Base-by-base conservation (phyloP, 163 green algal genomes). In the Chlorella variabilis region DNA sequence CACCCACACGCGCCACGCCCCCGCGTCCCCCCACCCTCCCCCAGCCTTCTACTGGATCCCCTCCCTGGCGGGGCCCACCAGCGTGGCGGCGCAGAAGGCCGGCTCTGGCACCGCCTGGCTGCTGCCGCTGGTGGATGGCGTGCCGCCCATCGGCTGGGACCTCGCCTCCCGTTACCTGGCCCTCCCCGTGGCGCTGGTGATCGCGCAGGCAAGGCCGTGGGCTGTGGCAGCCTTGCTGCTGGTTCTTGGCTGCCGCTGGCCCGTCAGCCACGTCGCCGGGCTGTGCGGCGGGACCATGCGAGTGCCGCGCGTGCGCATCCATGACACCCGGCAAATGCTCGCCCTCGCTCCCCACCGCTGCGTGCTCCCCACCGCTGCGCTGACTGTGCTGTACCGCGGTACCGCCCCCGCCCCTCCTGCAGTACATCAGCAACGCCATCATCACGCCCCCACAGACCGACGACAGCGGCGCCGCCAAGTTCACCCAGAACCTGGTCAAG, bases 31-130 rank as follows among this genome's bases (percentile, higher is more conserved):
- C 75, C 90, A n/a, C 83, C 23, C 18, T 21, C 51, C 34, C n/a
- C 91, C 93, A 69, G 93, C 92, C 25, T 99, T 98, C 88, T 98
- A 97, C 89, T 99, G 93, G 93, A 98, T 99, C 75, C 96, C 96
- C 25, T 95, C 91, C 9, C 88, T 99, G 41, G 93, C 90, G 31
- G 96, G 96, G 4, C 95, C 96, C 15, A 93, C 94, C 49, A 94
- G 48, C 68, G n/a, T 78, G 48, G 80, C 80, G 27, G 65, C 71
- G 5, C 63, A 81, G 49, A 48, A 48, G n/a, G 51, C 80, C 3
- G 90, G 88, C 27, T 78, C 85, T 2, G 94, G 94, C 67, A 94
- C 87, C 39, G 87, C 87, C 7, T 98, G 95, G 95, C 88, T 98
- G 31, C 92, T 92, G 38, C 95, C 95, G 2, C 88, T 98, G 15